Evolutionary conservation across 2,329 filamentous ascomycete genomes (phyloP).

Genomic region (Paraphoma chrysanthemicola): DNA sequence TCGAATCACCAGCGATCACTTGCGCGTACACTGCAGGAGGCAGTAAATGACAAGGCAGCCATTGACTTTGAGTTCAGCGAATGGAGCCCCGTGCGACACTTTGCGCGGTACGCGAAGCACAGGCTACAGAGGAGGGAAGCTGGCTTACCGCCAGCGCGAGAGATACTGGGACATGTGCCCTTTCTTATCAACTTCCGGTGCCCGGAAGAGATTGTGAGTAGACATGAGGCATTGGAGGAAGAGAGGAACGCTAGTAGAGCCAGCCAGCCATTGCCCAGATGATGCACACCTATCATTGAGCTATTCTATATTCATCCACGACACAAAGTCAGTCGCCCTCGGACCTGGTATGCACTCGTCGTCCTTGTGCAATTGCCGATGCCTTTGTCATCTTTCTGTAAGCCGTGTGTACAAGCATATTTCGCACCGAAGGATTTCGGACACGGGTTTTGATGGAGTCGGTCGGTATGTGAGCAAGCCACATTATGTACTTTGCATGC

Average conservation of each 20-base stretch:
- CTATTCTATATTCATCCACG: too few species aligned
- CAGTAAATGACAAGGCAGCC: constrained; percentile 23
- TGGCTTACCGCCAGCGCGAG: constrained; percentile 14
- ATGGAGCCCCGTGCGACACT: constrained; percentile 30
- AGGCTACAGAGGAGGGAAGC: constrained; percentile 14
- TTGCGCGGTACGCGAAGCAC: constrained; percentile 28
- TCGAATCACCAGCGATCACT: constrained; percentile 26
- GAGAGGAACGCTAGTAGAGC: neutral
- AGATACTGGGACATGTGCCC: constrained; percentile 30
- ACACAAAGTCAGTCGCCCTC: too few species aligned
- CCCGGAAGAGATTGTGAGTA: constrained; percentile 31
- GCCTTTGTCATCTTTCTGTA: constrained; percentile 1
- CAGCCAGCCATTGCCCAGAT: neutral
- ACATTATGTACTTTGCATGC: neutral
- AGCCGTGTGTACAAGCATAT: neutral
- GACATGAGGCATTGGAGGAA: constrained; percentile 8
- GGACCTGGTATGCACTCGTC: too few species aligned
- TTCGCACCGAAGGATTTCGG: neutral
- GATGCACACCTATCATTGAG: neutral
- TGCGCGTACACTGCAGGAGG: constrained; percentile 26
- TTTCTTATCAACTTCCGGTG: constrained; percentile 40
- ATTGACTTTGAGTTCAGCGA: constrained; percentile 12
- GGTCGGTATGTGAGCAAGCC: neutral
- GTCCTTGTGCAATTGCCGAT: too few species aligned
- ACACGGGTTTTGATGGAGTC: neutral